Base-by-base conservation (phyloP, 2,329 filamentous ascomycete species). In the Xylaria sp. region DNA sequence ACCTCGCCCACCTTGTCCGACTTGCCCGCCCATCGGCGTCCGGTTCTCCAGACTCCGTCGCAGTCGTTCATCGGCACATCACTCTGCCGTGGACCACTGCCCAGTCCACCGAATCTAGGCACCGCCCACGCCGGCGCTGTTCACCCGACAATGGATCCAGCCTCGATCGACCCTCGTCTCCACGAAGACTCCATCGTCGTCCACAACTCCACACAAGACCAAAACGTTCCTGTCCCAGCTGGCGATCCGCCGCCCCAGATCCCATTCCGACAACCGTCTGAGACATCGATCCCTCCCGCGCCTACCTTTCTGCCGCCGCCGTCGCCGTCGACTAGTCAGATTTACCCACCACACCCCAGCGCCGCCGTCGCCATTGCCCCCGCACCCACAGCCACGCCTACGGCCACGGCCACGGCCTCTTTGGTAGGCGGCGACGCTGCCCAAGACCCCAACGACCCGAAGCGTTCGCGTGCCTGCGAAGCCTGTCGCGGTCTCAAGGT, bases 401-500 rank as follows among this genome's bases (percentile, higher is more conserved):
- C 19, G 29, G n/a, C n/a, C n/a, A n/a, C n/a, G n/a, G n/a, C n/a
- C n/a, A n/a, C n/a, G n/a, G n/a, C n/a, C n/a, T n/a, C n/a, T n/a
- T n/a, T n/a, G n/a, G n/a, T n/a, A n/a, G 25, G 21, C 13, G 64
- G 52, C n/a, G 57, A 38, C 4, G 69, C 66, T 1, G 68, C 70
- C 11, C 66, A 67, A 4, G 72, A 75, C 23, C 71, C 70, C 46
- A 73, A 74, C 54, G 87, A 90, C 41, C 78, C 85, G 33, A 91
- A 90, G 74, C 85, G 90, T 58, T 83, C 87, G 3, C 84, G 90
- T 27, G 90, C 90, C 33, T 93, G 90, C 75, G 90, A 93, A 73
- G 87, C 89, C 2, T 93, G 90, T 72, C 87, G 90, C 46, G 86
- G 87, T 23, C 80, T 93, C 53, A 93, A 93, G 75, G 93, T 96